A percentile compares a stretch with the other conserved stretches of the same genome.
These are phyloP conservation scores for Hyphodiscus hymeniophilus DNA, from an alignment of 495 filamentous ascomycete species.

Conservation along the genomic window DNA sequence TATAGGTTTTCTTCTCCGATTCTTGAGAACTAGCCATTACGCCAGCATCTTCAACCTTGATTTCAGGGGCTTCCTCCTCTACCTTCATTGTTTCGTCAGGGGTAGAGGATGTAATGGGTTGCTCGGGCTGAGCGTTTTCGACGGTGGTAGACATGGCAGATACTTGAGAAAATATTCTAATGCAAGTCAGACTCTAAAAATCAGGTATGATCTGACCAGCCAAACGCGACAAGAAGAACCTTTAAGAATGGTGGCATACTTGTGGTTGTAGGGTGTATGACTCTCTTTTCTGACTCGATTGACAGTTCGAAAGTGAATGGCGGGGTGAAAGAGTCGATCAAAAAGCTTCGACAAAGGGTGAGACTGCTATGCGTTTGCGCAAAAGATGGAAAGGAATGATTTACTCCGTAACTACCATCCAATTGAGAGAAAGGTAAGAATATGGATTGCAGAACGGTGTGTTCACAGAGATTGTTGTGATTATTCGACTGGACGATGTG, in stretches of 20 bases:
- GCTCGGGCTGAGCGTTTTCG: slow-evolving; percentile 10
- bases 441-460: no score
- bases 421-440: not conserved
- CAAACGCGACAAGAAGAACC: not conserved
- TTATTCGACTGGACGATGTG: not conserved
- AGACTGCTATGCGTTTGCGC: not conserved
- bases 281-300: slow-evolving; percentile 12
- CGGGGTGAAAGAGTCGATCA: slow-evolving; percentile 14
- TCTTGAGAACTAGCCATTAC: slow-evolving; percentile 12
- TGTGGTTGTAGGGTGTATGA: slow-evolving; percentile 1
- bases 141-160: not conserved
- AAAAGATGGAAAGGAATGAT: not conserved
- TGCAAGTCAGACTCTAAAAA: not conserved
- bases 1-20: slow-evolving; percentile 11
- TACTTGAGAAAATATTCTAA: not conserved
- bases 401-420: not conserved
- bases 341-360: not conserved
- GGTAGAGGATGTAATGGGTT: slow-evolving; percentile 20
- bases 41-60: slow-evolving; percentile 1
- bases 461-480: not conserved
- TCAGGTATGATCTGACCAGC: no score
- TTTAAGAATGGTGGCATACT: not conserved
- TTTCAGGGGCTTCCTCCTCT: slow-evolving; percentile 14
- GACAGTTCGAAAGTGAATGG: slow-evolving; percentile 2
- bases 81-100: slow-evolving; percentile 25